Evolutionary conservation across 129 eudicot species (phyloP), one percentile per base, ranked within the genome.

Genomic region (Lactuca saligna): DNA sequence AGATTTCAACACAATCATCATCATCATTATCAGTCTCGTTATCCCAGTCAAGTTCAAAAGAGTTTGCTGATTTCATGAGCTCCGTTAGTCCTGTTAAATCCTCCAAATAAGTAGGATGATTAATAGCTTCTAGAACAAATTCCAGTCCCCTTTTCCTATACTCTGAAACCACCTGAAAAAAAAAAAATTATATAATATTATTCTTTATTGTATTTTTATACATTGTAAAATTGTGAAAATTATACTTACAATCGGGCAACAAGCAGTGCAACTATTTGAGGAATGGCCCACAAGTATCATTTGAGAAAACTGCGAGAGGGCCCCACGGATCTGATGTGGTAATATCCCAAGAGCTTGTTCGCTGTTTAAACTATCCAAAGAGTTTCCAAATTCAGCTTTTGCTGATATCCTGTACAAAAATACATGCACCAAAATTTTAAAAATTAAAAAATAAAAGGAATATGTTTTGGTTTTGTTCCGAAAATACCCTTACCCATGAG

Each of bases 31-130:
- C 95, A 20, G 74, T 78, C 54, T 76, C 96, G 55, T 81, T 50
- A 74, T 89, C 99, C 92, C 91, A 94, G 61, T 89, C 97, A 65
- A 89, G 17, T 6, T 85, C 81, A 63, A 83, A 89, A 46, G 85
- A 79, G 75, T 74, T 83, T 12, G 96, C 93, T 6, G 97, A 83
- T 58, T 85, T 87, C 99, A 78, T 85, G 71, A 94, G 61, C 57
- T 94, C 99, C 2, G 99, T 94, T 71, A 94, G 78, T 54, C 99
- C 99, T 5, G 99, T 89, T 44, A 93, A 78, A 77, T 93, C 99
- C 80, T 93, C 99, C 90, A 93, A 75, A 69, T 85, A 89, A 8
- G 95, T 93, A 3, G 99, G 99, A 71, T 87, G 92, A 64, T 93
- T 93, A 17, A 93, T 87, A 33, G 95, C 99, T 79, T 89, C 69